Percentiles rank a stretch among this genome's conserved stretches.
These are phyloP conservation scores for Cystobasidiaceae sp. DNA, from an alignment of 1,284 basidiomycete species.

Conservation along the genomic window DNA sequence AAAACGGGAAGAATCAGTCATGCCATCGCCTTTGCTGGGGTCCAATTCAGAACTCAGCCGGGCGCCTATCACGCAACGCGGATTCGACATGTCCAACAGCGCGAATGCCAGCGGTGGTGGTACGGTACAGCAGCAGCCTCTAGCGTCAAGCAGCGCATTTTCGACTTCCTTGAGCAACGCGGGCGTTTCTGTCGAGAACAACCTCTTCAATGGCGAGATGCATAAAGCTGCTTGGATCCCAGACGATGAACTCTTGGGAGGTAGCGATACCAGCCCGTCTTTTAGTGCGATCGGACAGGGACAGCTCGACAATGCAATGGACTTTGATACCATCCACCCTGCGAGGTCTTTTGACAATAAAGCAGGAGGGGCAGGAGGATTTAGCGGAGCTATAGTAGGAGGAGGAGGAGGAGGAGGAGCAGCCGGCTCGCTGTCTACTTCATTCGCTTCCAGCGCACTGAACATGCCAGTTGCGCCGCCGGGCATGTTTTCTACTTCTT, in stretches of 20 bases:
- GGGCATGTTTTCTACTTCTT: no score
- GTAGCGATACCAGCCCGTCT: conserved; percentile 1
- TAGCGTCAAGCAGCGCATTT: conserved; percentile 15
- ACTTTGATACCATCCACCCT: conserved; percentile 10
- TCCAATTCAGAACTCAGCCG: neutral
- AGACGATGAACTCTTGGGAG: conserved; percentile 23
- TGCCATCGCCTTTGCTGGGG: neutral
- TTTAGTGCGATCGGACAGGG: neutral
- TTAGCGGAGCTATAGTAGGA: neutral
- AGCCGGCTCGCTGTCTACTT: neutral
- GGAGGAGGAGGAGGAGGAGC: neutral
- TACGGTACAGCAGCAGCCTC: no score
- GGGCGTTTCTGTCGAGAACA: neutral
- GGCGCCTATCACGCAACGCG: conserved; percentile 22
- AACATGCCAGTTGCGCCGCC: neutral
- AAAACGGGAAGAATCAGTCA: conserved; percentile 24
- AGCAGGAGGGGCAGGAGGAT: no score
- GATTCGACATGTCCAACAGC: conserved; percentile 15
- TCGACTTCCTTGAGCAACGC: neutral
- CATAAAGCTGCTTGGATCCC: conserved; percentile 25
- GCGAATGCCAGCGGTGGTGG: neutral
- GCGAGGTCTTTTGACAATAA: conserved; percentile 6
- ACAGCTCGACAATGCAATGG: conserved; percentile 13
- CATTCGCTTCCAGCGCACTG: conserved; percentile 12
- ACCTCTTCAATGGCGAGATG: conserved; percentile 7